These are phyloP conservation scores for Panicum virgatum DNA, from an alignment of 202 grass and related monocot species.

Conservation along the genomic window DNA sequence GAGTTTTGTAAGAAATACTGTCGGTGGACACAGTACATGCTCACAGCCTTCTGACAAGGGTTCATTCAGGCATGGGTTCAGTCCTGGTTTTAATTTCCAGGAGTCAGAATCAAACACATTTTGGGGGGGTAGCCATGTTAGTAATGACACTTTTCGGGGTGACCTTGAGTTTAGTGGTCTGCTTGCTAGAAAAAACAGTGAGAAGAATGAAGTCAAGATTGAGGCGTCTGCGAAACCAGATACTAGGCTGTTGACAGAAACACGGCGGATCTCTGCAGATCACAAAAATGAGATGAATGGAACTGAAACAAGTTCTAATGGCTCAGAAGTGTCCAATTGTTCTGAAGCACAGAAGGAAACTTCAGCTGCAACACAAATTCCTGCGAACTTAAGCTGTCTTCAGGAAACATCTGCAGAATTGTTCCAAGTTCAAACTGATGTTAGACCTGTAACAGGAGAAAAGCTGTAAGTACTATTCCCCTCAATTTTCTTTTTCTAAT, in stretches of 20 bases:
- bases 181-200: constrained; percentile 29
- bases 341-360: constrained; percentile 33
- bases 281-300: constrained; percentile 26
- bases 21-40: constrained; percentile 1
- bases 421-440: constrained; percentile 29
- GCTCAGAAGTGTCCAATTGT: constrained; percentile 43
- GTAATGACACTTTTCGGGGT: constrained; percentile 30
- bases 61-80: constrained; percentile 42
- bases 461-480: constrained; percentile 37
- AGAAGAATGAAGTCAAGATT: constrained; percentile 29
- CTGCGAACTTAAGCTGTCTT: constrained; percentile 39
- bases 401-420: constrained; percentile 34
- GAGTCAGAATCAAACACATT: constrained; percentile 28
- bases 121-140: constrained; percentile 37
- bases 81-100: constrained; percentile 42
- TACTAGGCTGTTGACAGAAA: constrained; percentile 39
- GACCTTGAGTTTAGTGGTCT: constrained; percentile 40
- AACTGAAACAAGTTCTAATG: constrained; percentile 38
- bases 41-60: constrained; percentile 42
- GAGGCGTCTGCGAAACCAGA: constrained; percentile 40
- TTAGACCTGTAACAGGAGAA: constrained; percentile 34
- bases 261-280: constrained; percentile 31
- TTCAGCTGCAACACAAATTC: constrained; percentile 31
- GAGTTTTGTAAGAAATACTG: constrained; percentile 32
- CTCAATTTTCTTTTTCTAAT: constrained; percentile 20